phyloP scores from a whole-genome alignment of 2,329 filamentous ascomycete genomes.

The Alternaria triticimaculans region DNA sequence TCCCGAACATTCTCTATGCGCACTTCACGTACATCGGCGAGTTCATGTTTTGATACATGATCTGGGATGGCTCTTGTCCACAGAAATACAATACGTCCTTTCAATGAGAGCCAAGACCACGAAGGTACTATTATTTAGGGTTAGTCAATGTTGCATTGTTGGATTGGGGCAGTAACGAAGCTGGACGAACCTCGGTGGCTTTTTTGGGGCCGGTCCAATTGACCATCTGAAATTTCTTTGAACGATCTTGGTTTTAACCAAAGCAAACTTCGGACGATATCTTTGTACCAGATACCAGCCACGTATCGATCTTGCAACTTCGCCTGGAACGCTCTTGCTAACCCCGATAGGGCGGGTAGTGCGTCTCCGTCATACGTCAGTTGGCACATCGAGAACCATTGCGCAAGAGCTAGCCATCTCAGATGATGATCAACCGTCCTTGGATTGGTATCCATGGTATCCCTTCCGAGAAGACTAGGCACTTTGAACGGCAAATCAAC shows the following conservation, averaged over 20 bases:
- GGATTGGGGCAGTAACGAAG: too few species aligned
- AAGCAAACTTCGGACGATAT: not conserved
- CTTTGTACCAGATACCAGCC: not conserved
- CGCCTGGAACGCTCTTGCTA: not conserved
- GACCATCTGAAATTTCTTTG: too few species aligned
- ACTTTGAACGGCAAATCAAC: not conserved
- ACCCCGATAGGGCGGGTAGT: not conserved
- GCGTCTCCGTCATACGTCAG: not conserved
- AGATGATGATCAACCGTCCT: not conserved
- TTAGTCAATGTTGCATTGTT: too few species aligned
- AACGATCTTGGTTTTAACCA: too few species aligned
- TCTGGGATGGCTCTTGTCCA: fast-evolving
- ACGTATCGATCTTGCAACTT: not conserved
- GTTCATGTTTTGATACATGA: fast-evolving
- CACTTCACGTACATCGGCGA: fast-evolving
- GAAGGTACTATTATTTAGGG: not conserved
- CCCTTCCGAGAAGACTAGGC: not conserved
- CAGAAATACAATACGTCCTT: fast-evolving
- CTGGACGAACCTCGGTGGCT: too few species aligned
- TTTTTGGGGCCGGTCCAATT: too few species aligned
- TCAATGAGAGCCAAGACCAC: not conserved
- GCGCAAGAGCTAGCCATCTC: not conserved
- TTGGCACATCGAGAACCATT: not conserved
- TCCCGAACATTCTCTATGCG: not conserved
- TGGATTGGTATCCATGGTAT: fast-evolving